phyloP scores from a whole-genome alignment of 1,139 yeast species.

The Citeromyces hawaiiensis region DNA sequence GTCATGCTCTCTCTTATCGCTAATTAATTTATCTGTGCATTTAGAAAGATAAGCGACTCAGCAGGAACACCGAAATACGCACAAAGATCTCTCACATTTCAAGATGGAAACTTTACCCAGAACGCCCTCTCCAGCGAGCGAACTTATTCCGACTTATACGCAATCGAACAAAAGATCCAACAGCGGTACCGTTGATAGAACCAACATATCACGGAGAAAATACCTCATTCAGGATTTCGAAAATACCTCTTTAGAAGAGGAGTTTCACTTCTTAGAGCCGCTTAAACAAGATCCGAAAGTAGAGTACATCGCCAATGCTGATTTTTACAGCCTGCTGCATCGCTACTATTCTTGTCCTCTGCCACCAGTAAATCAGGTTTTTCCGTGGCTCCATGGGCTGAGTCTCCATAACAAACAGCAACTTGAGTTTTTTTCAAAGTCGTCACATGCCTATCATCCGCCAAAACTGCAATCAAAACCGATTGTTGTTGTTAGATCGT shows the following conservation, averaged over 20 bases:
- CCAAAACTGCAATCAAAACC: slow-evolving; percentile 3
- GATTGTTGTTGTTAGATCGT: not conserved
- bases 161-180: slow-evolving; percentile 1
- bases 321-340: slow-evolving; percentile 19
- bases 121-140: slow-evolving; percentile 1
- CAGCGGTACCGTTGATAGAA: slow-evolving; percentile 4
- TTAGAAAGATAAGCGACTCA: not conserved
- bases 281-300: slow-evolving; percentile 1
- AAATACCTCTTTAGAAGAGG: not conserved
- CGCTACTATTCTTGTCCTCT: slow-evolving; percentile 37
- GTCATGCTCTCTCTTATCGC: slow-evolving; percentile 1
- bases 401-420: slow-evolving; percentile 39
- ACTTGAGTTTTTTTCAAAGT: slow-evolving; percentile 14
- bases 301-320: slow-evolving; percentile 10
- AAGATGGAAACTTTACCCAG: slow-evolving; percentile 5
- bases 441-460: slow-evolving; percentile 2
- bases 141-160: not conserved
- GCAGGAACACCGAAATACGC: too few species aligned
- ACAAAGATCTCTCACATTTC: not conserved
- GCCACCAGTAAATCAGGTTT: slow-evolving; percentile 57
- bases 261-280: slow-evolving; percentile 2
- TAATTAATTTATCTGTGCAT: not conserved
- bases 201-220: not conserved
- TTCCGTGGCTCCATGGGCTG: slow-evolving; percentile 87
- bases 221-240: not conserved